Base-by-base conservation (phyloP, 768 basidiomycete species). In the Coprinellus micaceus region DNA sequence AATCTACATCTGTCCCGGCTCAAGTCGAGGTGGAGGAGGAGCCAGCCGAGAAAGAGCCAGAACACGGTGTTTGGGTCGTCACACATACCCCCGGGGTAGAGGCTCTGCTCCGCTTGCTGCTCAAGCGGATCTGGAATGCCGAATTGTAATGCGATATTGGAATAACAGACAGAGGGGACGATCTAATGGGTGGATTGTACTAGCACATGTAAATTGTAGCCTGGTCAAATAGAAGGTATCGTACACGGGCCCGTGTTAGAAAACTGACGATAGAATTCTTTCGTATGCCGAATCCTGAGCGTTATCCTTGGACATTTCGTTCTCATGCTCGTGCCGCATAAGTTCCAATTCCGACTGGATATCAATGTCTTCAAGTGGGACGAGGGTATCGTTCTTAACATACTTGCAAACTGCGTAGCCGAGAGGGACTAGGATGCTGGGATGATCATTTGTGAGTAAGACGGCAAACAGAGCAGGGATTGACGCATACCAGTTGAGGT, bases 71-170 rank as follows among this genome's bases (percentile, higher is more conserved):
- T 24, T 63, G 71, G 39, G 82, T 79, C 58, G 63, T 90, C 19
- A 73, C 72, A n/a, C 57, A 71, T 39, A 91, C 88, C 11, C 89
- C 89, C n/a, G 89, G 89, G 3, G 73, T 80, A 5, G 70, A 72
- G 25, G 66, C 55, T 0, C 71, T 91, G 41, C 40, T 61, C 11
- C 47, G 54, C 15, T n/a, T 62, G 13, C 19, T 62, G 25, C 41
- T 62, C 7, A 50, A 48, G 36, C 39, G 61, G 29, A 52, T 62
- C 3, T 62, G 61, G 61, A 54, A 54, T 40, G 58, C 44, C 19
- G 52, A 59, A 22, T 9, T 57, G 37, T 45, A n/a, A n/a, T 25
- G 13, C 21, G 26, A 52, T 36, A 37, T 24, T 11, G 26, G 28
- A 17, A 40, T 2, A n/a, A n/a, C n/a, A n/a, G n/a, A n/a, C n/a